Evolutionary conservation across 2,329 filamentous ascomycete genomes (phyloP), one percentile per base, ranked within the genome.

Genomic region (Leptographium radiaticola): DNA sequence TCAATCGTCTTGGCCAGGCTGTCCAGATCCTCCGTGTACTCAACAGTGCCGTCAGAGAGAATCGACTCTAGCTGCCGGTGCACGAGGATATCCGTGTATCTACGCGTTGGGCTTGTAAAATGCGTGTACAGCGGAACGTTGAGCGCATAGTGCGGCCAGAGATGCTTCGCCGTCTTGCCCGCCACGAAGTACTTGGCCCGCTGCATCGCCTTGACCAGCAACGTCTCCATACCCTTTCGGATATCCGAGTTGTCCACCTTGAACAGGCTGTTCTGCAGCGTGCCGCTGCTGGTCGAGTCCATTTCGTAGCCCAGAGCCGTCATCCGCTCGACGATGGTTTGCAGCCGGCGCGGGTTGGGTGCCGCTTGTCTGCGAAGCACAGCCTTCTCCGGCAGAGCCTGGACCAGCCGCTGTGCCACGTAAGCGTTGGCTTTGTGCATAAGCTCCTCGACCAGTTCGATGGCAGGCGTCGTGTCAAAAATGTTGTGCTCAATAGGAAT

Each of bases 191-290:
- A 98, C 70, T 96, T 97, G 65, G 90, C 93, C 58, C 91, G 87
- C 63, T 87, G 86, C 89, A 97, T 95, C 40, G 89, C 84, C 75
- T 98, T 98, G 68, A 95, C 77, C 38, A 97, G 76, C 34, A 97
- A 74, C 2, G 91, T 96, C 75, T 98, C 93, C 87, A 98, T 95
- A 58, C 93, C 93, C 81, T 95, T 95, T 64, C 93, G 87, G 59
- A 96, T 75, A 60, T 95, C 89, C 39, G 80, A 71, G 67, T 98
- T 89, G 48, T 95, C 84, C 44, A 98, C 83, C 69, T 88, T 87
- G 79, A 96, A 97, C 49, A 98, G 75, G 67, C 91, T 95, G 74
- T 89, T 95, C 70, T 97, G 93, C 43, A 98, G 75, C 51, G 85
- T 83, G 52, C 90, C 90, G 64, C 91, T 96, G 76, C 87, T 95